Percentiles rank a stretch among this genome's conserved stretches.
Conservation (phyloP, 2,329 filamentous ascomycete genomes). For the Diaporthe citrichinensis region DNA sequence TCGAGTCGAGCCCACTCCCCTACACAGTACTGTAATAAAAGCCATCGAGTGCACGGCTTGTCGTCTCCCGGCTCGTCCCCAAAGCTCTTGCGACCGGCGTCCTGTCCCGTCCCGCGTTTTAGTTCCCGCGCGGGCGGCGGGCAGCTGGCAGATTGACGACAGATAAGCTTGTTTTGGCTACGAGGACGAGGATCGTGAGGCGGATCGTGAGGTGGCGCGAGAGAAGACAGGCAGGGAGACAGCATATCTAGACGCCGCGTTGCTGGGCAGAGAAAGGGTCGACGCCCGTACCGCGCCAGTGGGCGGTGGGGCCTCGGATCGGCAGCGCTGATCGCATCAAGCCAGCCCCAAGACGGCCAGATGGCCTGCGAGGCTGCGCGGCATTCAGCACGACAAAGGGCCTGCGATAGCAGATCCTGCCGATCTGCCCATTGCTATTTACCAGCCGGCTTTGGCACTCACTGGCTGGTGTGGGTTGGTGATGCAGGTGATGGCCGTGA, state of each 20-base stretch:
- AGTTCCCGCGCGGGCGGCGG: constrained; percentile 25
- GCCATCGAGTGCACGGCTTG: constrained; percentile 1
- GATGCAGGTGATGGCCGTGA: not conserved
- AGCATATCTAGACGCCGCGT: not conserved
- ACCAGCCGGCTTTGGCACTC: not conserved
- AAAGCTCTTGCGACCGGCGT: not conserved
- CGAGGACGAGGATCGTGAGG: not conserved
- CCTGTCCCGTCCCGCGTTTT: constrained; percentile 15
- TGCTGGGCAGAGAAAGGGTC: not conserved
- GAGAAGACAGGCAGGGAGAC: not conserved
- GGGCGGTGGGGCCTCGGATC: constrained; percentile 30
- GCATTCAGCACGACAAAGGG: constrained; percentile 26
- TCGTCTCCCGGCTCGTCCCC: not conserved
- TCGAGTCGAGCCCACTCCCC: constrained; percentile 5
- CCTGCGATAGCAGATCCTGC: constrained; percentile 2
- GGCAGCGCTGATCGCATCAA: constrained; percentile 24
- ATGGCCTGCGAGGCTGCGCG: constrained; percentile 13
- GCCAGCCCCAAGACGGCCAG: constrained; percentile 24
- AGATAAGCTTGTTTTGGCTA: constrained; percentile 37
- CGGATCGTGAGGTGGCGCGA: not conserved
- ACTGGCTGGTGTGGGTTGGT: not conserved
- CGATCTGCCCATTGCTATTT: constrained; percentile 9
- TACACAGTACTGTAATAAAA: constrained; percentile 7
- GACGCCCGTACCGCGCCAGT: constrained; percentile 14
- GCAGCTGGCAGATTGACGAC: constrained; percentile 38